Base-by-base conservation (phyloP, 2,329 filamentous ascomycete species). In the Trichoderma sp. region DNA sequence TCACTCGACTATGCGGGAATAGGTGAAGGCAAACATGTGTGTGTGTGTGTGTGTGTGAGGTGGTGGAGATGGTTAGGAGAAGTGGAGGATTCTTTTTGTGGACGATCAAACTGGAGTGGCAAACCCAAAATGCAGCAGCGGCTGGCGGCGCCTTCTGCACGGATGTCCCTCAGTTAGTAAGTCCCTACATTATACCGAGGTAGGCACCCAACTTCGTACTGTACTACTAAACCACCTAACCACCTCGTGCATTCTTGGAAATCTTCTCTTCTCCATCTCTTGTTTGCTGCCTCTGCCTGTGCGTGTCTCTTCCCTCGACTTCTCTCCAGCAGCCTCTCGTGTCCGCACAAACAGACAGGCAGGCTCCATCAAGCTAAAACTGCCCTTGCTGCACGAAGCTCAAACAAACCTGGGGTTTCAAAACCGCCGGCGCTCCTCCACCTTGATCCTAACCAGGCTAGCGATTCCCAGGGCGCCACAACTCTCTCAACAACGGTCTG, bases 361-460 rank as follows among this genome's bases (percentile, higher is more conserved):
- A n/a, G 32, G 12, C 52, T 37, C 60, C 60, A 65, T 64, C n/a
- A 64, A 57, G 42, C 66, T 68, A 64, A 68, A 52, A 58, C 52
- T 39, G 22, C 27, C 67, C 64, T 59, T 61, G 64, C 56, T 48
- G 34, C n/a, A 34, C 53, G 15, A 54, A 48, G 34, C 64, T 67
- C 64, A 67, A 42, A 67, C 64, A 61, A 67, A 60, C 64, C 64
- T 60, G 54, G 56, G 64, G 56, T 60, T 67, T 66, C 45, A 42
- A 65, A 68, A 52, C 52, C 52, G 54, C 42, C 59, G 48, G 12
- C 32, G 39, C 37, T 50, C 52, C 67, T 53, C 60, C 60, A 64
- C 59, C 60, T 42, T n/a, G 27, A 48, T 25, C 58, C 50, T 34
- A 45, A 34, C 53, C 48, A n/a, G 61, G 37, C 63, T 65, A 57